Base-by-base conservation (phyloP, 768 basidiomycete genomes). In the Pluteus cervinus region DNA sequence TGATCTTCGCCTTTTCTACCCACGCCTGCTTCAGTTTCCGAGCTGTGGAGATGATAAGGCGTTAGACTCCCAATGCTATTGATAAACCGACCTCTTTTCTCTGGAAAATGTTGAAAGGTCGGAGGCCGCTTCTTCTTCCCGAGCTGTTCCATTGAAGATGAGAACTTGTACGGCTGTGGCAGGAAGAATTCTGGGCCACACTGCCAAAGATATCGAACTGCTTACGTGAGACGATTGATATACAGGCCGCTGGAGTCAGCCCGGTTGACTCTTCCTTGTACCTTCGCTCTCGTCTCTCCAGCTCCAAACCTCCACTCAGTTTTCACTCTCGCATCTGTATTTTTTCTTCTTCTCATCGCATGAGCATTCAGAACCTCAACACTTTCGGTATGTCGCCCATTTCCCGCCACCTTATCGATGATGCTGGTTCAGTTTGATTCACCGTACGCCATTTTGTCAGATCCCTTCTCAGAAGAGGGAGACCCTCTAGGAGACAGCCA, bases 391-490 rank as follows among this genome's bases (percentile, higher is more conserved):
- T 42, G 78, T 63, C 10, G 22, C 26, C 22, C 20, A 26, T 23
- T 14, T 36, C 25, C n/a, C 3, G 17, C 3, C 29, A 15, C 15
- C 12, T 14, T 4, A 4, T 36, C 7, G 9, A 17, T 8, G 31
- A 24, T 17, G 9, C 12, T 10, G 12, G 7, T 33, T 23, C 33
- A 42, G 35, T 29, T 44, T 49, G 48, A 47, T 52, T 43, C 55
- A 58, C 54, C 32, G 10, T 12, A 12, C 36, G 33, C 34, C 24
- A 18, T 34, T 29, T 42, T 40, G 45, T 12, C 45, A 91, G 92
- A 94, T 78, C 91, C 91, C 71, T 94, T 94, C 73, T 88, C 86
- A 70, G 92, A 92, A 66, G 86, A 88, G 65, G 85, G 80, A 54
- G 87, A 89, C 64, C 80, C 81, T 56, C 83, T 88, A 56, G 78